phyloP scores from a whole-genome alignment of 768 basidiomycete species.

The Tylopilus sp. region DNA sequence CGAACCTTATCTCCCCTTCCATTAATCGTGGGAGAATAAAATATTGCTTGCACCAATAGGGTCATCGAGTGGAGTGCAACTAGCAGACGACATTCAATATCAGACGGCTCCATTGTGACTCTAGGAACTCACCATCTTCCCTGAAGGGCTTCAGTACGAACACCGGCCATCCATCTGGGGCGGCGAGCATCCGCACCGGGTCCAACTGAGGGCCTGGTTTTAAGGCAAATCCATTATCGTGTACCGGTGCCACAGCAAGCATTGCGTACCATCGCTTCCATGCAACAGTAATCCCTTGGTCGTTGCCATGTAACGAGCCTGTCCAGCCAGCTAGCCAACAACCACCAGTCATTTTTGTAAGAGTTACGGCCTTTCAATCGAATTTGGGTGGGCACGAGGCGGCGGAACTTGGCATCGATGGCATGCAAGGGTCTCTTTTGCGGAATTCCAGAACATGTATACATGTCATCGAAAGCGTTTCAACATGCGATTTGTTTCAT shows the following conservation, averaged over 20 bases:
- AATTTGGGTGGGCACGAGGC: not conserved
- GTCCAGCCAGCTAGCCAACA: not conserved
- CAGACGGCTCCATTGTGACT: not conserved
- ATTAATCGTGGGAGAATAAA: slow-evolving; percentile 10
- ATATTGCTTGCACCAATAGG: not conserved
- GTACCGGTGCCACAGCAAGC: slow-evolving; percentile 13
- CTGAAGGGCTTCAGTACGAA: not conserved
- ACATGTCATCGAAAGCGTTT: not conserved
- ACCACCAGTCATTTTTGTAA: no score
- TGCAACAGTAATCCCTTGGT: slow-evolving; percentile 3
- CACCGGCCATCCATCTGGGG: not conserved
- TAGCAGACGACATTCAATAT: not conserved
- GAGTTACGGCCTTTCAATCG: no score
- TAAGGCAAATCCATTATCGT: not conserved
- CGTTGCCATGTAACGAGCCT: not conserved
- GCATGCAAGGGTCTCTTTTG: not conserved
- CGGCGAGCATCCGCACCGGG: not conserved
- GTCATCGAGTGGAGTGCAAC: not conserved
- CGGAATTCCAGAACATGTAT: not conserved
- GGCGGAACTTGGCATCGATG: not conserved
- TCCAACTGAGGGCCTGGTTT: not conserved
- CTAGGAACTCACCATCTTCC: slow-evolving; percentile 1
- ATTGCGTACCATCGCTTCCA: slow-evolving; percentile 13
- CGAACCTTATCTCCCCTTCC: not conserved
- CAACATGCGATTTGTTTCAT: not conserved